A percentile compares a stretch with the other conserved stretches of the same genome.
These are phyloP conservation scores for Neurospora hispaniola DNA, from an alignment of 495 filamentous ascomycete species.

Conservation along the genomic window DNA sequence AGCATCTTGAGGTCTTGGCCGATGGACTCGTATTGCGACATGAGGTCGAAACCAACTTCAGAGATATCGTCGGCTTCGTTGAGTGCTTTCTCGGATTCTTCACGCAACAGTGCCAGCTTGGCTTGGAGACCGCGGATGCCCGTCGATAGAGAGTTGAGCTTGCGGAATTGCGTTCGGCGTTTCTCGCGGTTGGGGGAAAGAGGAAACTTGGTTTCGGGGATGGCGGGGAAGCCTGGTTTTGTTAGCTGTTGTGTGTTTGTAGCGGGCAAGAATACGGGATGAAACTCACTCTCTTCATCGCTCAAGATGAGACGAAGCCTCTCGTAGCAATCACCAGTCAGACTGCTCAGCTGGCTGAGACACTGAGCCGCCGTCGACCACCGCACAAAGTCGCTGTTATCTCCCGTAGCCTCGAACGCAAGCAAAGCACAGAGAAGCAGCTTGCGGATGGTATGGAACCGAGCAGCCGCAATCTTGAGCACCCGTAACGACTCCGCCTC, in stretches of 20 bases:
- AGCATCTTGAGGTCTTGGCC: slow-evolving; percentile 74
- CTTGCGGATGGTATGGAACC: slow-evolving; percentile 70
- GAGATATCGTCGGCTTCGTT: slow-evolving; percentile 62
- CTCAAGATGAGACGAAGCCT: slow-evolving; percentile 56
- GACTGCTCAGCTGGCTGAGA: slow-evolving; percentile 50
- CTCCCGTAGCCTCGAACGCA: slow-evolving; percentile 77
- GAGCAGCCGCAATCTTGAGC: slow-evolving; percentile 67
- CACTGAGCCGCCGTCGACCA: slow-evolving; percentile 74
- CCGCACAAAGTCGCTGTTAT: slow-evolving; percentile 62
- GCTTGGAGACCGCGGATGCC: slow-evolving; percentile 89
- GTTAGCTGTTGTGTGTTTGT: slow-evolving; percentile 7
- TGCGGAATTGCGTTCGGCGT: slow-evolving; percentile 72
- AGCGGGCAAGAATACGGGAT: background rate
- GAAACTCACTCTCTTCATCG: slow-evolving; percentile 69
- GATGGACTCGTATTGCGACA: slow-evolving; percentile 89
- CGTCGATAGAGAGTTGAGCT: slow-evolving; percentile 76
- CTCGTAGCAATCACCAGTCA: slow-evolving; percentile 45
- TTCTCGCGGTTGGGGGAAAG: slow-evolving; percentile 67
- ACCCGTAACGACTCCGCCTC: slow-evolving; percentile 68
- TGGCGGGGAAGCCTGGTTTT: slow-evolving; percentile 26
- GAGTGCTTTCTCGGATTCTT: slow-evolving; percentile 71
- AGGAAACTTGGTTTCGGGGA: slow-evolving; percentile 51
- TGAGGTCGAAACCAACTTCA: slow-evolving; percentile 62
- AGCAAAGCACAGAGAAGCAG: slow-evolving; percentile 78
- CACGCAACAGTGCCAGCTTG: slow-evolving; percentile 84